phyloP scores from a whole-genome alignment of 1,139 yeast genomes.

The Keqinozyma sinolaborantium region DNA sequence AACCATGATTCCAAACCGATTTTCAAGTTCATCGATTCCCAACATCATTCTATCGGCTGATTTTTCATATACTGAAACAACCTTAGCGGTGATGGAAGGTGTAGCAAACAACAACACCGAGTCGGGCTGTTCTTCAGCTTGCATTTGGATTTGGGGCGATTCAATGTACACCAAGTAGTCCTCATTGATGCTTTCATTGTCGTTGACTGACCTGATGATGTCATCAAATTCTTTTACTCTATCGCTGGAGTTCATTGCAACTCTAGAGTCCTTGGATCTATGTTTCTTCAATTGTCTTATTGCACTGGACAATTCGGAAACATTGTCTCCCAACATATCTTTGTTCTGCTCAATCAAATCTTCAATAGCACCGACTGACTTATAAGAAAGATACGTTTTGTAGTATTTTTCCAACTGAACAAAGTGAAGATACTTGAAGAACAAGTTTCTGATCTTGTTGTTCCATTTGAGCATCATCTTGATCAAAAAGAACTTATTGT shows the following conservation, averaged over 20 bases:
- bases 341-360: conserved; percentile 22
- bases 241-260: conserved; percentile 13
- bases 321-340: neutral
- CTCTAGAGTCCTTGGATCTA: neutral
- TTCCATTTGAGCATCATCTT: conserved; percentile 46
- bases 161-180: conserved; percentile 68
- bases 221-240: conserved; percentile 46
- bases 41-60: conserved; percentile 17
- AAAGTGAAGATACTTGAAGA: conserved; percentile 38
- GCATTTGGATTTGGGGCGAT: conserved; percentile 84
- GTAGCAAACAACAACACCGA: conserved; percentile 51
- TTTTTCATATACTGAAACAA: conserved; percentile 32
- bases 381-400: conserved; percentile 32
- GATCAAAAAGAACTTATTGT: conserved; percentile 38
- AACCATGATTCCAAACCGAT: conserved; percentile 35
- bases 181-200: conserved; percentile 49
- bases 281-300: conserved; percentile 1
- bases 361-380: conserved; percentile 35
- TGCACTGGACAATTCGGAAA: neutral
- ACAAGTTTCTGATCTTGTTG: conserved; percentile 29
- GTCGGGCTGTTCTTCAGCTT: conserved; percentile 60
- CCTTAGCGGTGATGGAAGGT: conserved; percentile 37
- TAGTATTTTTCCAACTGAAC: conserved; percentile 28
- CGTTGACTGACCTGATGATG: conserved; percentile 41
- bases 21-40: conserved; percentile 28